These are phyloP conservation scores for Kandelia obovata DNA, from an alignment of 345 rosid species.

Conservation along the genomic window DNA sequence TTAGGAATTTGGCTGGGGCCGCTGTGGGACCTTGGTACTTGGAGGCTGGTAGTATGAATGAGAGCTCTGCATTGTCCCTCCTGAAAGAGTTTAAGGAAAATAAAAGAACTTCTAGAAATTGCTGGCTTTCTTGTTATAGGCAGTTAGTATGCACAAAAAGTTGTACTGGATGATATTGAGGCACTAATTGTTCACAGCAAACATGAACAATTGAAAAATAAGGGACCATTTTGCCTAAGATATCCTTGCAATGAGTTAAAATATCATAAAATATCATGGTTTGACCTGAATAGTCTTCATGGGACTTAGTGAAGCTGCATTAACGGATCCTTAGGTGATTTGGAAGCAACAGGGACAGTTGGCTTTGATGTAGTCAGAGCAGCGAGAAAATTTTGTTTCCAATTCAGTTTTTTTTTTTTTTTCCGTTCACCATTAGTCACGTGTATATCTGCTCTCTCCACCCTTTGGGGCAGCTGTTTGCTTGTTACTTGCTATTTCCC, in stretches of 20 bases:
- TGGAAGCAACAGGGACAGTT: too few relatives aligned
- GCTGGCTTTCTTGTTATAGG: constrained; percentile 20
- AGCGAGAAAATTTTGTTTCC: too few relatives aligned
- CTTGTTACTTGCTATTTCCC: too few relatives aligned
- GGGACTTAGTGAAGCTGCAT: too few relatives aligned
- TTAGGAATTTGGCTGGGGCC: constrained; percentile 46
- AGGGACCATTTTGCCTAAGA: background rate
- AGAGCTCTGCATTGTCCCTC: constrained; percentile 48
- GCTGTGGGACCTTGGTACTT: constrained; percentile 54
- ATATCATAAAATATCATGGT: too few relatives aligned
- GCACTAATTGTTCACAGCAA: background rate
- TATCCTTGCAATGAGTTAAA: background rate
- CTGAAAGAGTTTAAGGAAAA: constrained; percentile 67
- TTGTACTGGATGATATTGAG: background rate
- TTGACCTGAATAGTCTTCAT: too few relatives aligned
- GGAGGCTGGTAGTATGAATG: constrained; percentile 45
- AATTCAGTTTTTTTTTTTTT: too few relatives aligned
- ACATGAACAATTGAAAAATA: background rate
- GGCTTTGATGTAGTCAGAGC: too few relatives aligned
- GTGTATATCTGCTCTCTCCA: too few relatives aligned
- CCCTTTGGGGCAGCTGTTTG: too few relatives aligned
- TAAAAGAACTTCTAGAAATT: constrained; percentile 64
- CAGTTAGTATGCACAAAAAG: background rate
- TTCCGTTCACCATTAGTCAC: too few relatives aligned
- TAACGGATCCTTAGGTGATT: too few relatives aligned